These are phyloP conservation scores for Pythium guiyangense DNA, from an alignment of 352 stramenopile species.

Conservation along the genomic window DNA sequence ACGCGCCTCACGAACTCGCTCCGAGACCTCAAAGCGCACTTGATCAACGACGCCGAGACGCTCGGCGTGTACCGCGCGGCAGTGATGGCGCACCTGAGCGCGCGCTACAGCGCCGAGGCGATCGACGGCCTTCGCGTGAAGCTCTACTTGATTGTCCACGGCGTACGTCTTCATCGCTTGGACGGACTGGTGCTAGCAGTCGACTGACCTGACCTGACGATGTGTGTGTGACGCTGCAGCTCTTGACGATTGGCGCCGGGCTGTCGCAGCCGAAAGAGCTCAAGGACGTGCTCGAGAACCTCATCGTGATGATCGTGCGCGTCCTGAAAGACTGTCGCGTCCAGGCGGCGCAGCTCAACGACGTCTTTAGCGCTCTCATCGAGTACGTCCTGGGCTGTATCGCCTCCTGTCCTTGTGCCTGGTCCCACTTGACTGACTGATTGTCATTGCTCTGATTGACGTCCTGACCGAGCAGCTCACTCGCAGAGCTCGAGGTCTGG, in stretches of 20 bases:
- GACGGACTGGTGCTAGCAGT: not conserved
- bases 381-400: conserved; percentile 25
- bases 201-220: not conserved
- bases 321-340: conserved; percentile 60
- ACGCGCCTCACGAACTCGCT: conserved; percentile 57
- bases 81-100: conserved; percentile 32
- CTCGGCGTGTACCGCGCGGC: conserved; percentile 39
- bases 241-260: conserved; percentile 68
- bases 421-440: not conserved
- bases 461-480: conserved; percentile 18
- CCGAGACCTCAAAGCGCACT: conserved; percentile 67
- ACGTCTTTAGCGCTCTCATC: conserved; percentile 62
- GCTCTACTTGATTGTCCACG: conserved; percentile 60
- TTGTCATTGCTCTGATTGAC: not conserved
- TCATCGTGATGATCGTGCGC: conserved; percentile 50
- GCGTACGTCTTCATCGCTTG: conserved; percentile 16
- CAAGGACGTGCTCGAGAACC: conserved; percentile 61
- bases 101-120: conserved; percentile 14
- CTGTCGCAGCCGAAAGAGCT: conserved; percentile 75
- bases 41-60: conserved; percentile 71
- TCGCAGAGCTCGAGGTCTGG: conserved; percentile 62
- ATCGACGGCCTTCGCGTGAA: conserved; percentile 37
- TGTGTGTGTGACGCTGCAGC: conserved; percentile 9
- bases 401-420: not conserved
- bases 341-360: conserved; percentile 29